Conservation (phyloP, 129 eudicot species). For the Saussurea involucrata region DNA sequence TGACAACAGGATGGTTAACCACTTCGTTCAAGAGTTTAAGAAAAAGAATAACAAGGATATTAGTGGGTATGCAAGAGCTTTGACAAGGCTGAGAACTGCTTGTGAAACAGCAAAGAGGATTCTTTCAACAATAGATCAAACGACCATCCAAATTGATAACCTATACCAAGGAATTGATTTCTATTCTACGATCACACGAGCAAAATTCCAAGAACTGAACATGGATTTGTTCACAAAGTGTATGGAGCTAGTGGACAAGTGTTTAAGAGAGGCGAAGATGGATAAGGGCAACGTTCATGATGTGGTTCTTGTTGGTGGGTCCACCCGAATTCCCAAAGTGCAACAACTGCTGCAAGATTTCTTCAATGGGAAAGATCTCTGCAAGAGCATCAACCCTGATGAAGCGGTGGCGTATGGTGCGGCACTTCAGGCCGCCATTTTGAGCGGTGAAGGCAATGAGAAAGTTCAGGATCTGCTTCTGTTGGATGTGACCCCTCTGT, state of each 20-base stretch:
- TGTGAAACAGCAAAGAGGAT: constrained; percentile 86
- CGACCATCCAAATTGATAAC: constrained; percentile 80
- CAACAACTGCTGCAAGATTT: constrained; percentile 78
- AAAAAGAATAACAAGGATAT: constrained; percentile 81
- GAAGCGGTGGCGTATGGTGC: constrained; percentile 93
- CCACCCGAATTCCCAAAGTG: constrained; percentile 81
- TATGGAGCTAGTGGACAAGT: constrained; percentile 92
- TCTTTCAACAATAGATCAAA: constrained; percentile 81
- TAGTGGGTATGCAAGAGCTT: constrained; percentile 71
- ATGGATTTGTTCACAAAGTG: constrained; percentile 86
- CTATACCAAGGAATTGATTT: constrained; percentile 75
- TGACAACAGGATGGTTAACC: constrained; percentile 87
- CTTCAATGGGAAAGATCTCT: constrained; percentile 74
- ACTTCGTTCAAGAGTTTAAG: constrained; percentile 81
- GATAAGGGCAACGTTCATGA: constrained; percentile 74
- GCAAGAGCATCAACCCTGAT: constrained; percentile 86
- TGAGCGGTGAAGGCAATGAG: constrained; percentile 81
- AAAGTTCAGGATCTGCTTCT: constrained; percentile 77
- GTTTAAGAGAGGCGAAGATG: constrained; percentile 91
- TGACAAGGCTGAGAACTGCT: constrained; percentile 70
- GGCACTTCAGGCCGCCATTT: constrained; percentile 73
- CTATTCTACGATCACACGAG: constrained; percentile 84
- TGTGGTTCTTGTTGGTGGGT: constrained; percentile 86
- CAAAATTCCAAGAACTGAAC: constrained; percentile 77
- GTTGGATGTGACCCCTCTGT: constrained; percentile 75